Evolutionary conservation across 106 monocot genomes (phyloP), one percentile per base, ranked within the genome.

Genomic region (Dendrobium chrysotoxum): DNA sequence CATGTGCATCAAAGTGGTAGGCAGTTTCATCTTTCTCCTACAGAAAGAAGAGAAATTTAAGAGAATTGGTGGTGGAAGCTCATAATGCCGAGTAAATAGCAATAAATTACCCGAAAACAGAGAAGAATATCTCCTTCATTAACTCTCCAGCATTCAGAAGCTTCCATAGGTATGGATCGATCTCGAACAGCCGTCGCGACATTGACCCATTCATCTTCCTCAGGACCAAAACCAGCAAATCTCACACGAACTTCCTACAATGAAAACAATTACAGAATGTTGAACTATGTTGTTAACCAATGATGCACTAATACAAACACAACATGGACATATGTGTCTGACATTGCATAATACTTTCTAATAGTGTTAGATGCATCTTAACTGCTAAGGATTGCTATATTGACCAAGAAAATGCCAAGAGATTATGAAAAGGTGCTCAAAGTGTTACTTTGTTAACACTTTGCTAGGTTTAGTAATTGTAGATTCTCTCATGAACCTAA

Each of bases 171-270:
- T 75, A 95, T 79, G 28, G 95, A 95, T 4, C 92, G 92, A 64
- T 80, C 80, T 66, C 95, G 85, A 15, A 95, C 57, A 31, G 81
- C 85, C 70, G 86, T 84, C 47, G 86, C 88, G 40, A 90, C 85
- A 84, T 88, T 86, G 21, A 95, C 84, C 95, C 95, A 95, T 80
- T 95, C 95, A 76, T 95, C 92, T 47, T 92, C 87, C 1, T 95
- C 95, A 18, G 90, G 79, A 53, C 86, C 88, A 90, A 87, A 92
- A 17, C 85, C 88, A 77, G 83, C 53, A 77, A 81, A 92, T 70
- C 92, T 90, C 40, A 92, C 95, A 47, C 80, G 86, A 28, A 88
- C 90, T 85, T 95, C 95, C 95, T 95, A 78, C 28, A 85, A 77
- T 42, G 79, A 66, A 40, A 77, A 53, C 2, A 21, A 39, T 13